Evolutionary conservation across 2,329 filamentous ascomycete species (phyloP).

Genomic region (Aspergillus hortae): DNA sequence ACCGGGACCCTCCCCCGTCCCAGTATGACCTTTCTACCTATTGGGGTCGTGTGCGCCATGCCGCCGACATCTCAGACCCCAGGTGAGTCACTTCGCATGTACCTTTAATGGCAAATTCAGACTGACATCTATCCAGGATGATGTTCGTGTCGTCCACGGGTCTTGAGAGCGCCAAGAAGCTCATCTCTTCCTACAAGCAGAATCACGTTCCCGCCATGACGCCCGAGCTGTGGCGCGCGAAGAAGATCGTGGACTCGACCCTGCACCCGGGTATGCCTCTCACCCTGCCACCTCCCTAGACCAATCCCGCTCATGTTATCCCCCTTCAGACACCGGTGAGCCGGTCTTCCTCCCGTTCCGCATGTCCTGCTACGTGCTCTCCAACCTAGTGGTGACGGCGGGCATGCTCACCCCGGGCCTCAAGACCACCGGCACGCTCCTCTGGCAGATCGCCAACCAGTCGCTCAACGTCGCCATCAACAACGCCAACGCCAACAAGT

Average conservation of each 20-base stretch:
- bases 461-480: slow-evolving; percentile 98
- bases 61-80: slow-evolving; percentile 85
- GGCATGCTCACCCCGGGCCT: slow-evolving; percentile 95
- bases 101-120: not conserved
- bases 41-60: slow-evolving; percentile 89
- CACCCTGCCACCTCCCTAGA: not conserved
- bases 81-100: slow-evolving; percentile 63
- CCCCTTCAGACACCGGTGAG: slow-evolving; percentile 74
- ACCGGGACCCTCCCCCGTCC: slow-evolving; percentile 81
- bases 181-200: slow-evolving; percentile 82
- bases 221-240: slow-evolving; percentile 86
- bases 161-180: slow-evolving; percentile 78
- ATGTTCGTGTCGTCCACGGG: slow-evolving; percentile 74
- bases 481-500: slow-evolving; percentile 97
- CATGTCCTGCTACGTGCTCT: slow-evolving; percentile 93
- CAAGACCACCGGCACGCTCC: slow-evolving; percentile 76
- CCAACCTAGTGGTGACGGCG: slow-evolving; percentile 89
- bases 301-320: not conserved
- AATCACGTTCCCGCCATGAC: slow-evolving; percentile 77
- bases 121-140: slow-evolving; percentile 57
- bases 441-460: slow-evolving; percentile 96
- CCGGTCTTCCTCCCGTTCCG: slow-evolving; percentile 92
- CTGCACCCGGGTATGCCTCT: slow-evolving; percentile 79
- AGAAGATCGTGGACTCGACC: slow-evolving; percentile 96
- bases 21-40: slow-evolving; percentile 92